Evolutionary conservation across 495 filamentous ascomycete species (phyloP).

Genomic region (Pyrenopolyporus hunteri): DNA sequence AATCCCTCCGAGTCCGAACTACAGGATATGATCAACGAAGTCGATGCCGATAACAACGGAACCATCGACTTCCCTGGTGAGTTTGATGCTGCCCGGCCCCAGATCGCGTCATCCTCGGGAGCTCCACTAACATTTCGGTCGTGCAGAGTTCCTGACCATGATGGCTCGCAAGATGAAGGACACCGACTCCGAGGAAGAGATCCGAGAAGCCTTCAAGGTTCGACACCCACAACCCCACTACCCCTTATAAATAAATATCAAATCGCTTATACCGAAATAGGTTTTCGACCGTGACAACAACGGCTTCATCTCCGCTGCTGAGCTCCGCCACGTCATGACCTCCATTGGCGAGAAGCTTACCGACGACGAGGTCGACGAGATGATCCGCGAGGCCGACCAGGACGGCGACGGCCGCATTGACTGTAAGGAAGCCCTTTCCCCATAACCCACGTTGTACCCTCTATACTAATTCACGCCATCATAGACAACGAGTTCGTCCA

Average conservation of each 20-base stretch:
- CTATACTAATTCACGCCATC: slow-evolving; percentile 43
- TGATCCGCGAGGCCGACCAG: slow-evolving; percentile 99
- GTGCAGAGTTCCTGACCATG: slow-evolving; percentile 95
- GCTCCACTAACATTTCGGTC: slow-evolving; percentile 40
- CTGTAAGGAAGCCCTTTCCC: slow-evolving; percentile 63
- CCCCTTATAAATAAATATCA: slow-evolving; percentile 3
- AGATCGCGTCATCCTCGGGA: slow-evolving; percentile 1
- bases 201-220: slow-evolving; percentile 77
- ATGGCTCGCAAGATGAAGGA: slow-evolving; percentile 99
- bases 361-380: slow-evolving; percentile 99
- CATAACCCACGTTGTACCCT: background rate
- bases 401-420: slow-evolving; percentile 96
- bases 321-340: slow-evolving; percentile 99
- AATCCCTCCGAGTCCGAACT: slow-evolving; percentile 98
- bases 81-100: slow-evolving; percentile 33
- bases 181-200: slow-evolving; percentile 99
- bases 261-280: slow-evolving; percentile 54
- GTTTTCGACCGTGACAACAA: slow-evolving; percentile 99
- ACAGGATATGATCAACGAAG: slow-evolving; percentile 99
- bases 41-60: slow-evolving; percentile 99
- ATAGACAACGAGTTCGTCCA: slow-evolving; percentile 99
- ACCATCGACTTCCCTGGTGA: slow-evolving; percentile 98
- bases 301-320: slow-evolving; percentile 97
- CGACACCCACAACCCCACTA: background rate
- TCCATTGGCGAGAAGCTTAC: slow-evolving; percentile 99